Conservation (phyloP, 257 asterid species). For the Solanum paucissectum region DNA sequence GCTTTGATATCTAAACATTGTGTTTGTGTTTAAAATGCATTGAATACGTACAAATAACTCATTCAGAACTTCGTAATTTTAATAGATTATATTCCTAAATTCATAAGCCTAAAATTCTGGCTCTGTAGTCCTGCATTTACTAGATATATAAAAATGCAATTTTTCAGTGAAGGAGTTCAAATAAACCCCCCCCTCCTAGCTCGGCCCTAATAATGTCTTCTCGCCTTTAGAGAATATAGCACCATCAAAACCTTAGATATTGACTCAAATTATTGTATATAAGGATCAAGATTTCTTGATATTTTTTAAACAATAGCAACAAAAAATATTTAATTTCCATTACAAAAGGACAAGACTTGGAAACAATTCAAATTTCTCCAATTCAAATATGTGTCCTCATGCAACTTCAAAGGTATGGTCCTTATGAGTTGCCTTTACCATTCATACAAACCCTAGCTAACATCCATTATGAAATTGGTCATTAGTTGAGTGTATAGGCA, state of each 20-base stretch:
- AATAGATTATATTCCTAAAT: not conserved
- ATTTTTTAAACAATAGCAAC: not conserved
- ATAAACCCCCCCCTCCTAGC: not conserved
- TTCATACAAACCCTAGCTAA: conserved; percentile 1
- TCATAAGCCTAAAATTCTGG: not conserved
- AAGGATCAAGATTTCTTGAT: not conserved
- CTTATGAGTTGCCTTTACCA: not conserved
- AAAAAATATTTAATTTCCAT: not conserved
- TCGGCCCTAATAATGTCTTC: not conserved
- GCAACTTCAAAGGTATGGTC: not conserved
- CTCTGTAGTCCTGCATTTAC: too few species aligned
- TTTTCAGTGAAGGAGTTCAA: not conserved
- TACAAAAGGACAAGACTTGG: not conserved
- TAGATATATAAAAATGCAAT: not conserved
- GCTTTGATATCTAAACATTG: not conserved
- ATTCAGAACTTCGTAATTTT: not conserved
- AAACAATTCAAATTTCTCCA: not conserved
- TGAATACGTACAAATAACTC: not conserved
- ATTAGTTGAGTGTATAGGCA: not conserved
- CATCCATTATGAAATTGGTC: not conserved
- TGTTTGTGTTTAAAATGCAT: not conserved
- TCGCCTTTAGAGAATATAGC: not conserved
- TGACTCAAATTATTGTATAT: not conserved
- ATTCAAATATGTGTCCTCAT: not conserved
- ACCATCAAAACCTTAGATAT: not conserved